Conservation (phyloP, 2,329 filamentous ascomycete species). For the Dryadomyces sulphureus region DNA sequence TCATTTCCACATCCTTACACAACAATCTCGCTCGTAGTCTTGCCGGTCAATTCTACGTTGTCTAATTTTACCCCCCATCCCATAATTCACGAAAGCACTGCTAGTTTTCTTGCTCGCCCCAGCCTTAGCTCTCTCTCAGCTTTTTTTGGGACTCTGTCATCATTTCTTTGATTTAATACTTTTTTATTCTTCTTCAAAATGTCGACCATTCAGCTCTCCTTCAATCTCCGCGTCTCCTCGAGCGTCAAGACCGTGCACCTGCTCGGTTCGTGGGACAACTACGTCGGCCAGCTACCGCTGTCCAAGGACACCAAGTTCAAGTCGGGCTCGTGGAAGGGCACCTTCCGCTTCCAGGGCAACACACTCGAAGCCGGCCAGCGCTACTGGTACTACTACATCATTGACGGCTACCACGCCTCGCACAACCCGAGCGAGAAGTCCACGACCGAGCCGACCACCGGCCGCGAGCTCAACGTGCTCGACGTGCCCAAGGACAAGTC, state of each 20-base stretch:
- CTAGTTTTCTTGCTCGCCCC: slow-evolving; percentile 40
- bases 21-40: slow-evolving; percentile 6
- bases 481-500: slow-evolving; percentile 58
- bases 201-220: slow-evolving; percentile 87
- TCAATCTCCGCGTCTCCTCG: slow-evolving; percentile 87
- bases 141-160: not conserved
- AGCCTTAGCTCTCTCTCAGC: slow-evolving; percentile 2
- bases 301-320: slow-evolving; percentile 78
- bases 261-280: slow-evolving; percentile 97
- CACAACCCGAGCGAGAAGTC: slow-evolving; percentile 86
- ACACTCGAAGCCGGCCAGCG: slow-evolving; percentile 78
- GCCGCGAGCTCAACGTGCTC: slow-evolving; percentile 93
- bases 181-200: slow-evolving; percentile 38
- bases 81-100: slow-evolving; percentile 27
- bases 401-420: slow-evolving; percentile 95
- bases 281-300: slow-evolving; percentile 84
- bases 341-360: slow-evolving; percentile 83
- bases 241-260: slow-evolving; percentile 96
- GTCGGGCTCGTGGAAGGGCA: slow-evolving; percentile 85
- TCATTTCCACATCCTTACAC: not conserved
- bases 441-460: slow-evolving; percentile 89
- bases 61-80: slow-evolving; percentile 22
- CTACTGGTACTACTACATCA: slow-evolving; percentile 99
- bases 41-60: slow-evolving; percentile 9
- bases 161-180: slow-evolving; percentile 17